Evolutionary conservation across 768 basidiomycete genomes (phyloP), one percentile per base, ranked within the genome.

Genomic region (Hygrocybe punicea): DNA sequence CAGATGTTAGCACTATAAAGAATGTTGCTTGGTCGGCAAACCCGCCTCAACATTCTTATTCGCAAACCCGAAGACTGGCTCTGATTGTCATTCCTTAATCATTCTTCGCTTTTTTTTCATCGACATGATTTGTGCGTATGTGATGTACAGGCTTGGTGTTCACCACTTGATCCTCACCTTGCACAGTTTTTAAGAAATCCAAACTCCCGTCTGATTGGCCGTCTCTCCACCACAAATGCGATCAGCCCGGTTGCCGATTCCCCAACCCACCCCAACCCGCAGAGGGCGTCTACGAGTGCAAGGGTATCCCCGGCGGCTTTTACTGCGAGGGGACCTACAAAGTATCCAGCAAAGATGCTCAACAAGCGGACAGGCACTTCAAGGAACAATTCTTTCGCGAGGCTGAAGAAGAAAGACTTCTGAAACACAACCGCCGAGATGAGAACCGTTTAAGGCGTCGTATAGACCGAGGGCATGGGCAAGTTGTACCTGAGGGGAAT

Each of bases 231-330:
- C 65, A 63, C 58, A 68, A 68, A 58, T 74, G 73, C 62, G 67
- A 52, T 42, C 58, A 60, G 23, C 52, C 57, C 8, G 46, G 37
- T 17, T 74, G 73, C 60, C 40, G 42, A 9, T 67, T 59, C 45
- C 58, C 64, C 23, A 74, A 74, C 57, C 63, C 64, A 8, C 70
- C 70, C 34, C 72, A 74, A 53, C 63, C 63, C 10, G 67, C 56
- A 8, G 56, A 63, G 33, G 73, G 73, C 10, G 56, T 42, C 3
- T 74, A 71, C 55, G 56, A 63, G 24, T 74, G 73, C 59, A 58
- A 59, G 25, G 65, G 64, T 21, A 39, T 40, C 23, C 35, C 50
- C 11, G 54, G 56, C 9, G 66, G 63, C 16, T 58, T 55, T 47
- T 56, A 25, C 52, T 69, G 67, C 53, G 57, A 64, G 17, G 69